Conservation (phyloP, 169 alveolate species). For the Miamiensis avidus region DNA sequence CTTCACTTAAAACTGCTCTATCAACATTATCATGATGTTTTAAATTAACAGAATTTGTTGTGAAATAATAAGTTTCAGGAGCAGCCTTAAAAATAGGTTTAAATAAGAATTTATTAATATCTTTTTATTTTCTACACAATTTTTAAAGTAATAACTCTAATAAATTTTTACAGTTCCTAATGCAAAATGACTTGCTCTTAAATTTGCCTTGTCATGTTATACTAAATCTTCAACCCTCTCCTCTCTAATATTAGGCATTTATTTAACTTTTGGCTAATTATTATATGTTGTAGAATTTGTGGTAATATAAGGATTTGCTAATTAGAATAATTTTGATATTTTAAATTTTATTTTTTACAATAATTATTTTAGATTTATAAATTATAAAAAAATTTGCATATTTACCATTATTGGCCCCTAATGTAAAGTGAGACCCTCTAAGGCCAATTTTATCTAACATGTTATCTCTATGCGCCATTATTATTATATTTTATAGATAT, state of each 20-base stretch:
- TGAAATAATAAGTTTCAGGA: not conserved
- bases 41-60: not conserved
- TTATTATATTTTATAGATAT: no score
- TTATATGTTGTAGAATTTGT: not conserved
- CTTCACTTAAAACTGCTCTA: conserved; percentile 21
- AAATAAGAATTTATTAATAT: no score
- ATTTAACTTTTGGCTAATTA: not conserved
- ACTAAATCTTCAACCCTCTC: not conserved
- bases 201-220: conserved; percentile 3
- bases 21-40: conserved; percentile 5
- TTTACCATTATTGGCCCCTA: not conserved
- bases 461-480: not conserved
- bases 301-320: not conserved
- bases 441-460: not conserved
- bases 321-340: not conserved
- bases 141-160: no score
- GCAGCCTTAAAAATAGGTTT: not conserved
- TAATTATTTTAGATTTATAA: no score
- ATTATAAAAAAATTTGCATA: no score
- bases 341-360: no score
- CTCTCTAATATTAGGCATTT: not conserved
- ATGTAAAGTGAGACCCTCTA: not conserved
- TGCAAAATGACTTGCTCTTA: conserved; percentile 24
- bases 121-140: not conserved
- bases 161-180: conserved; percentile 11